phyloP scores from a whole-genome alignment of 768 basidiomycete species.

The Amanita phalloides region DNA sequence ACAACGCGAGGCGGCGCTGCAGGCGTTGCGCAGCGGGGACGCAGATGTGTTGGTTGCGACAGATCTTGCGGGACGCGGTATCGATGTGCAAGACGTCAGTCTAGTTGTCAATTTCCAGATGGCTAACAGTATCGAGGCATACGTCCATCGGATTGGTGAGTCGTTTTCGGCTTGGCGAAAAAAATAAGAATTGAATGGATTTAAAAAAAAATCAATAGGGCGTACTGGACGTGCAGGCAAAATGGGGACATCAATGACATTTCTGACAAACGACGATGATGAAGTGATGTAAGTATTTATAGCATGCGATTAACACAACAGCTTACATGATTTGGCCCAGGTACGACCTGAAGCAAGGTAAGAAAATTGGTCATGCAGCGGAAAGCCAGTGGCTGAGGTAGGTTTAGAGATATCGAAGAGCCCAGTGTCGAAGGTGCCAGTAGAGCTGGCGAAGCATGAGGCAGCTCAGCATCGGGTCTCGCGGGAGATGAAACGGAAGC shows the following conservation, averaged over 20 bases:
- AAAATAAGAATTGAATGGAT: neutral
- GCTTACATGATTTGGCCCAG: conserved; percentile 26
- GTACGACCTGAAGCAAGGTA: conserved; percentile 93
- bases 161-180: neutral
- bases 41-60: conserved; percentile 91
- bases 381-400: neutral
- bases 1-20: conserved; percentile 88
- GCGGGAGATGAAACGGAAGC: conserved; percentile 90
- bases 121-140: conserved; percentile 92
- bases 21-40: conserved; percentile 77
- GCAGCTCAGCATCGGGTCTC: conserved; percentile 86
- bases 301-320: conserved; percentile 6
- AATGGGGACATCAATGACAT: conserved; percentile 86
- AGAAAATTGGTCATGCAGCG: conserved; percentile 10
- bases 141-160: conserved; percentile 95
- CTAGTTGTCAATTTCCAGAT: conserved; percentile 98
- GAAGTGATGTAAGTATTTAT: conserved; percentile 78
- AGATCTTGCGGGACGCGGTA: conserved; percentile 96
- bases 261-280: conserved; percentile 92
- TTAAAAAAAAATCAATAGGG: conserved; percentile 29
- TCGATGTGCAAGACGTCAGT: conserved; percentile 95
- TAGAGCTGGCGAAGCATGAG: conserved; percentile 86
- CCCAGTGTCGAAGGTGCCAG: conserved; percentile 81
- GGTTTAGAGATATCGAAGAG: conserved; percentile 82
- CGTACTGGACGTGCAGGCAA: conserved; percentile 98